Conservation (phyloP, 1,284 basidiomycete genomes). For the Cryptococcus sp. region DNA sequence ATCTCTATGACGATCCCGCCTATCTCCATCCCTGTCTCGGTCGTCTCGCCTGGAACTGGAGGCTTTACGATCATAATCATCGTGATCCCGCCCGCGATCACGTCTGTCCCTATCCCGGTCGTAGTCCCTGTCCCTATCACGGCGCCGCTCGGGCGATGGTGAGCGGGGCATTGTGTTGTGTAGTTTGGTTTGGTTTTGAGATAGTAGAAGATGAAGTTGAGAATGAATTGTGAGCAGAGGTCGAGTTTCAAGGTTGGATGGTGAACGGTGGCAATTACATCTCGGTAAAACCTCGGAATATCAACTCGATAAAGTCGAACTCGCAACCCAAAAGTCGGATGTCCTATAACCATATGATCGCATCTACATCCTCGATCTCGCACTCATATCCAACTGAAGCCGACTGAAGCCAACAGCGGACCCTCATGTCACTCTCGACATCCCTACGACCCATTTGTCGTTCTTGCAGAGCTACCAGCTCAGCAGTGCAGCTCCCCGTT, state of each 20-base stretch:
- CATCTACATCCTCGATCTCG: too few species aligned
- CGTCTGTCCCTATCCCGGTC: conserved; percentile 8
- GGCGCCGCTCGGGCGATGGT: conserved; percentile 22
- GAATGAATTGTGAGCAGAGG: too few species aligned
- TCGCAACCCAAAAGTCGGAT: too few species aligned
- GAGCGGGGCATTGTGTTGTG: conserved; percentile 29
- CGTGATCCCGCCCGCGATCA: conserved; percentile 6
- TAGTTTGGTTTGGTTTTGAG: too few species aligned
- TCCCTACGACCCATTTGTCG: too few species aligned
- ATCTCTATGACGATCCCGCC: conserved; percentile 21
- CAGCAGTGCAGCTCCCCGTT: too few species aligned
- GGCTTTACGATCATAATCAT: conserved; percentile 14
- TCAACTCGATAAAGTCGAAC: too few species aligned
- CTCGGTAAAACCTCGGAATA: conserved; percentile 4
- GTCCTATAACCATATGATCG: too few species aligned
- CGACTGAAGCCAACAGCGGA: too few species aligned
- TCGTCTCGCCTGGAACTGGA: conserved; percentile 12
- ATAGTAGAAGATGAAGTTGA: background rate
- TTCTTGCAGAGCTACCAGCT: too few species aligned
- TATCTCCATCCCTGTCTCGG: conserved; percentile 34
- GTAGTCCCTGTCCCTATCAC: conserved; percentile 17
- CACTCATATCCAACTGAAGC: too few species aligned
- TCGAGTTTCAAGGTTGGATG: background rate
- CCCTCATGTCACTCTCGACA: too few species aligned
- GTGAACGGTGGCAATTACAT: background rate